A percentile compares a stretch with the other conserved stretches of the same genome.
phyloP scores from a whole-genome alignment of 306 rosid genomes.

The Vigna unguiculata region DNA sequence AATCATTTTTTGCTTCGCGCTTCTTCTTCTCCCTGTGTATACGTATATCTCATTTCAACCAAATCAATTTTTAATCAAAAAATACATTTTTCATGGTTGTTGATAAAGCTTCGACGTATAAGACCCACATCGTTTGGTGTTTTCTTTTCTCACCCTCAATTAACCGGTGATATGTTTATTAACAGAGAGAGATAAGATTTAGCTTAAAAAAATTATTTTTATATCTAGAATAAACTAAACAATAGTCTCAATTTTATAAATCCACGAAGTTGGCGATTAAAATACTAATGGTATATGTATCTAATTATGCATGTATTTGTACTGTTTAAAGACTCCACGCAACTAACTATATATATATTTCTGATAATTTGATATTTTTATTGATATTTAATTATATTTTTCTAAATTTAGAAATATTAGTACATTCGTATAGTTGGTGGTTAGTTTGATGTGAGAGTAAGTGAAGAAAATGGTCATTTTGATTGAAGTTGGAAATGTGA shows the following conservation, averaged over 20 bases:
- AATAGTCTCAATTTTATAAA: background rate
- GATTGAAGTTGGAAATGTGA: conserved; percentile 22
- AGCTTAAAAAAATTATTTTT: too few relatives aligned
- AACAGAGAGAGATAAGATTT: too few relatives aligned
- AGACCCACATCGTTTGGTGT: background rate
- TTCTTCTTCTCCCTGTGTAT: background rate
- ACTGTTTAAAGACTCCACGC: background rate
- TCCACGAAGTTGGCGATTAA: background rate
- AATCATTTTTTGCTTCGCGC: conserved; percentile 29
- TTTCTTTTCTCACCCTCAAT: background rate
- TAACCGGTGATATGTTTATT: background rate
- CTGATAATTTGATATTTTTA: background rate
- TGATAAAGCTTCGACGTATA: background rate
- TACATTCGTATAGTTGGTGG: background rate
- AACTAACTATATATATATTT: background rate
- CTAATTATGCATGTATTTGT: background rate
- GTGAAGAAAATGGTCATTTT: conserved; percentile 15
- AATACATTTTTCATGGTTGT: background rate
- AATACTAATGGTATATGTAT: too few relatives aligned
- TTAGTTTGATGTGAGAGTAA: background rate
- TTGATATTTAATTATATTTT: background rate
- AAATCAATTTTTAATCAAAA: conserved; percentile 1
- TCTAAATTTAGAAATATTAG: background rate
- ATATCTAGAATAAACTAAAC: too few relatives aligned
- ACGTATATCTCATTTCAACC: background rate